Base-by-base conservation (phyloP, 495 filamentous ascomycete genomes). In the Podospora pseudoanserina region DNA sequence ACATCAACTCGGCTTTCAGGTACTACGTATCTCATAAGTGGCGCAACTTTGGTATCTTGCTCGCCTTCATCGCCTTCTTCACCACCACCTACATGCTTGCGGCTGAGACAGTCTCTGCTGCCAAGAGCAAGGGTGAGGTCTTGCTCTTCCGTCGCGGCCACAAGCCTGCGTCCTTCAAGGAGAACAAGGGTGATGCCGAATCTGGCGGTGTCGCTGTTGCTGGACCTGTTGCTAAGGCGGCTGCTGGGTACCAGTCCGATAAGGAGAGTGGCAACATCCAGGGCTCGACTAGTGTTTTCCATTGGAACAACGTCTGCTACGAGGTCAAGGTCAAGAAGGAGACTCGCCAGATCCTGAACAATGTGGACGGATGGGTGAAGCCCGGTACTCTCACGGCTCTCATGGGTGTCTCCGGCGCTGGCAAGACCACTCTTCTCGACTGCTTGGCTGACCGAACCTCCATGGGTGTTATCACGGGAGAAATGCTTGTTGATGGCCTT, bases 341-440 rank as follows among this genome's bases (percentile, higher is more conserved):
- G 69, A 79, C 82, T 27, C 83, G 92, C n/a, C 84, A 90, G 28
- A 89, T 97, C 68, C 83, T 97, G 44, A 87, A 96, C 68, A 81
- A 93, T 67, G 90, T 96, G 5, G 90, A 93, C 72, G 93, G 93
- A 30, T 96, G 91, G 91, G 91, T 96, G 61, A 93, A 94, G 74
- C 93, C 93, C 30, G 93, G 93, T 65, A 96, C 92, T 16, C 74
- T 96, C 67, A 96, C 93, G 0, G 93, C 93, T n/a, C 80, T 96
- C 6, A 95, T 94, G 91, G 89, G 89, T 74, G 88, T 89, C 15
- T 90, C 88, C 6, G 89, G 86, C 65, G 89, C 90, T 13, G 90
- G 90, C 58, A 92, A 92, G 75, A 91, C 90, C 0, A 92, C 90
- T 0, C 83, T 92, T 18, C 81, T 91, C 7, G 87, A 92, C 80